Base-by-base conservation (phyloP, 805 yeast genomes). In the Clavispora santaluciae region DNA sequence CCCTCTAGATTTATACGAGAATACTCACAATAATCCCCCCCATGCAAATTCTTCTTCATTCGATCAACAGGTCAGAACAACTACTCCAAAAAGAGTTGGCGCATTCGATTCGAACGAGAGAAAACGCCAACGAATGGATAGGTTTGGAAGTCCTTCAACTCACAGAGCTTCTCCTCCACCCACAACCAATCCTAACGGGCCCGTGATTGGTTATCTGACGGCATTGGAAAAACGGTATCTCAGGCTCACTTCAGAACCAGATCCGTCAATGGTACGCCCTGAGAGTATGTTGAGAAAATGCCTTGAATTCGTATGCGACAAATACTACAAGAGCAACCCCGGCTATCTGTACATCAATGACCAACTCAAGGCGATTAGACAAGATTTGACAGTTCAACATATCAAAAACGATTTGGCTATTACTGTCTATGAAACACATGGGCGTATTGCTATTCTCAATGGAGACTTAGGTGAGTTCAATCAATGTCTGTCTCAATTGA, bases 391-490 rank as follows among this genome's bases (percentile, higher is more conserved):
- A 3, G 97, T 91, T 8, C 99, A 91, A 63, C 85, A 85, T 55
- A 81, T 91, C 33, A 82, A 82, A 53, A 79, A 79, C 54, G 80
- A 76, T 33, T 86, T 93, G 56, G 78, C 96, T 0, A 76, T 88
- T 5, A 56, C 65, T 40, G 95, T 88, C 0, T 91, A 93, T 60
- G 93, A 88, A 60, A 74, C 81, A 3, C 95, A 91, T 61, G 93
- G 93, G 4, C 76, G 89, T 36, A 68, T 90, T n/a, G 95, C 97
- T 0, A 73, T 91, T 28, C 84, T 81, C 50, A 81, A 84, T 55
- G 73, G 76, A 30, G 99, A 91, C 60, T 64, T 91, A 47, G 97
- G 97, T 8, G 98, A 93, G 60, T 89, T 86, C 60, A 93, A 93
- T 64, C 97, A 91, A 60, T 93, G 98, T 59, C 95, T 86, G 60